Conservation (phyloP, 2,329 filamentous ascomycete genomes). For the Cordyceps cateniannulata region DNA sequence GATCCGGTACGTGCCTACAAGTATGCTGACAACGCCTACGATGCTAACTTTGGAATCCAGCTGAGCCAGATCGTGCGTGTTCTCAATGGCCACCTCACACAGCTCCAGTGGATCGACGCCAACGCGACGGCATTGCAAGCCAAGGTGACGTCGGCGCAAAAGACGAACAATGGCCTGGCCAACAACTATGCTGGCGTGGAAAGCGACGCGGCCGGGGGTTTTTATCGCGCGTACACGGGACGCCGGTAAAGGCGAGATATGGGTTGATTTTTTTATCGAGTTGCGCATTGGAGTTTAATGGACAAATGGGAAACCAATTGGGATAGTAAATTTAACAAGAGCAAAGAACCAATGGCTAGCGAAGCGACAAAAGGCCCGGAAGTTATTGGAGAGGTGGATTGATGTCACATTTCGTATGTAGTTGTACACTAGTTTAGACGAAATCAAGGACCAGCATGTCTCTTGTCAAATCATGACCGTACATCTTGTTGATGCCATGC, state of each 20-base stretch:
- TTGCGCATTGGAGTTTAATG: constrained; percentile 13
- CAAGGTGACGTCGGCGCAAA: constrained; percentile 78
- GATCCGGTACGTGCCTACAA: constrained; percentile 62
- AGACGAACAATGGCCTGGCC: constrained; percentile 60
- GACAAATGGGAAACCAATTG: constrained; percentile 8
- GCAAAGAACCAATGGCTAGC: not conserved
- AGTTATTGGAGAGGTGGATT: constrained; percentile 13
- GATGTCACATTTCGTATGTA: constrained; percentile 21
- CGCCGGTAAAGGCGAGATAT: constrained; percentile 42
- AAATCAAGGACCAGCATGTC: constrained; percentile 11
- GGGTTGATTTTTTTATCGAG: not conserved
- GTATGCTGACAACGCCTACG: constrained; percentile 11
- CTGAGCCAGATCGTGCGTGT: constrained; percentile 93
- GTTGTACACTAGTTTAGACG: constrained; percentile 34
- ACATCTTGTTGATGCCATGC: not conserved
- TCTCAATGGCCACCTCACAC: constrained; percentile 84
- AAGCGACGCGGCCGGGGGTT: constrained; percentile 74
- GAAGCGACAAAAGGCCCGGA: not conserved
- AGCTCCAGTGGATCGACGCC: constrained; percentile 88
- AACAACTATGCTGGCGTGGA: constrained; percentile 54
- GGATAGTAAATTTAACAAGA: constrained; percentile 7
- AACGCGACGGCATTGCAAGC: constrained; percentile 74
- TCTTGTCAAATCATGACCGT: not conserved
- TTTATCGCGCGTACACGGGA: constrained; percentile 83
- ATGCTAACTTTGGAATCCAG: constrained; percentile 39